phyloP scores from a whole-genome alignment of 2,329 filamentous ascomycete genomes.

The Ophiostoma sp. region DNA sequence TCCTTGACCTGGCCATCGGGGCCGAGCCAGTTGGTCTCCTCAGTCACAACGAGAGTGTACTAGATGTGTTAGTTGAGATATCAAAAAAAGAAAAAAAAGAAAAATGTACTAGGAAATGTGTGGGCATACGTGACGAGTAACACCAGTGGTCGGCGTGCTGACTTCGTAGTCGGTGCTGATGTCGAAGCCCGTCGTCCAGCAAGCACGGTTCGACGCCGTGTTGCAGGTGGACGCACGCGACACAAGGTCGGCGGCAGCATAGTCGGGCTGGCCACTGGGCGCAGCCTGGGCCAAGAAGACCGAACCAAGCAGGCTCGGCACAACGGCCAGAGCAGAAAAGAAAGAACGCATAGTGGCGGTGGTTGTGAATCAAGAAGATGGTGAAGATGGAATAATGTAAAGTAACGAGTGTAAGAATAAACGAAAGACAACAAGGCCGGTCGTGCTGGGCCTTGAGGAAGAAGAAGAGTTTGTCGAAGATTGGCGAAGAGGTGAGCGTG shows the following conservation, averaged over 20 bases:
- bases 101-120: background rate
- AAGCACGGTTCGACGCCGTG: constrained; percentile 26
- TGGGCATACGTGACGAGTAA: constrained; percentile 19
- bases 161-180: constrained; percentile 31
- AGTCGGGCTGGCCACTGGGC: background rate
- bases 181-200: constrained; percentile 26
- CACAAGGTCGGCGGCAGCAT: background rate
- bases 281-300: constrained; percentile 15
- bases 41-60: constrained; percentile 28
- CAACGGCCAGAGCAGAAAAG: constrained; percentile 22
- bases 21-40: constrained; percentile 28
- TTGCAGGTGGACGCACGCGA: constrained; percentile 25
- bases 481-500: constrained; percentile 3
- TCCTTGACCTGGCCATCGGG: constrained; percentile 29
- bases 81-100: background rate
- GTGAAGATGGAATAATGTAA: background rate
- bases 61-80: background rate
- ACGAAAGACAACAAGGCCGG: constrained; percentile 14
- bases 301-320: constrained; percentile 24
- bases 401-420: constrained; percentile 8
- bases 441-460: background rate
- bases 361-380: background rate
- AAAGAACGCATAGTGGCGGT: constrained; percentile 18
- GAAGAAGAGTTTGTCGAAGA: background rate
- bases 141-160: constrained; percentile 25